Evolutionary conservation across 2,329 filamentous ascomycete genomes (phyloP).

Genomic region (Dothiorella sarmentorum): DNA sequence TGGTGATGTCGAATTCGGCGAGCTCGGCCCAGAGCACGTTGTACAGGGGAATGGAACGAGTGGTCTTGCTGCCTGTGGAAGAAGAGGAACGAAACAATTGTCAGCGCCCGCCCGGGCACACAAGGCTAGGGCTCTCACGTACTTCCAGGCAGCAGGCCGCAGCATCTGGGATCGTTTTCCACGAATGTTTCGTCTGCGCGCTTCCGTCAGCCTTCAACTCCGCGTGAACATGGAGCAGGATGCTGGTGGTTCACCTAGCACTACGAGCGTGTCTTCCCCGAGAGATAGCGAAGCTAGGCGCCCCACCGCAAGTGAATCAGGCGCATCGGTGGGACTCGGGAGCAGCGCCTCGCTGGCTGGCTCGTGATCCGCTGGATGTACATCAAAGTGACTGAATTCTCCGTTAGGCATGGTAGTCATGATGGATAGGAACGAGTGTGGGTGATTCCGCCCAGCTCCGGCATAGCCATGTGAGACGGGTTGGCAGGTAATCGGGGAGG

Average conservation of each 20-base stretch:
- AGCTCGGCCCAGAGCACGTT: slow-evolving; percentile 80
- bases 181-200: slow-evolving; percentile 50
- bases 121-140: slow-evolving; percentile 23
- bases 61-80: slow-evolving; percentile 45
- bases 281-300: slow-evolving; percentile 59
- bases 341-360: not conserved
- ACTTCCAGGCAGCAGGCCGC: slow-evolving; percentile 54
- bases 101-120: slow-evolving; percentile 21
- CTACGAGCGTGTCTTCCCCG: slow-evolving; percentile 57
- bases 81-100: slow-evolving; percentile 1
- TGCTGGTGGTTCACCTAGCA: slow-evolving; percentile 47
- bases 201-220: not conserved
- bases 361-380: not conserved
- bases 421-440: slow-evolving; percentile 2
- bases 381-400: not conserved
- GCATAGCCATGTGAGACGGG: not conserved
- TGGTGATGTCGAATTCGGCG: slow-evolving; percentile 56
- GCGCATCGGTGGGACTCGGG: not conserved
- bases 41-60: slow-evolving; percentile 68
- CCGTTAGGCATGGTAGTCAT: not conserved
- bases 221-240: not conserved
- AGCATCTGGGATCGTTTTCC: slow-evolving; percentile 52
- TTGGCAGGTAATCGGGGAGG: slow-evolving; percentile 1
- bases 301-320: slow-evolving; percentile 51
- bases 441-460: slow-evolving; percentile 8